Base-by-base conservation (phyloP, 2,329 filamentous ascomycete species). In the Diaporthe eres region DNA sequence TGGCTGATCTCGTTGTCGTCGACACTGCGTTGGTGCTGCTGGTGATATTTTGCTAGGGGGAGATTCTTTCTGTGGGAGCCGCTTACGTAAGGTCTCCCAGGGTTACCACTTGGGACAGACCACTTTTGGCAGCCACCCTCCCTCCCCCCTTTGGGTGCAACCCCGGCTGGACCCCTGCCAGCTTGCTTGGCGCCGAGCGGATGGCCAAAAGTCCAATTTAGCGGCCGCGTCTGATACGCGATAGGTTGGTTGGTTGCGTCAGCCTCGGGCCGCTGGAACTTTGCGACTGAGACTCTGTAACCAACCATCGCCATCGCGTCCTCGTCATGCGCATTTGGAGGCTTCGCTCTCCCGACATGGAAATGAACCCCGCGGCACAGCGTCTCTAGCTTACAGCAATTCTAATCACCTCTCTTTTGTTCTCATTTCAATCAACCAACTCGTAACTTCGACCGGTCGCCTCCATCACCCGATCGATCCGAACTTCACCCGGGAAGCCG, bases 11-110 rank as follows among this genome's bases (percentile, higher is more conserved):
- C 65, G 65, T 68, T 75, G 70, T 75, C 74, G 75, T 72, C 75
- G 60, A 63, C 55, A 37, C 39, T 58, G 61, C 28, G 49, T 70
- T 39, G 34, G 65, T 22, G 17, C 49, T 53, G 65, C 34, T 53
- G 65, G 65, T 58, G 68, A 65, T 73, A 74, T 73, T 77, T 77
- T 77, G 75, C 72, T 74, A 72, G 61, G 73, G 68, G 68, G 65
- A 63, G 60, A 77, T 61, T 53, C 57, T 65, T 77, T 77, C 75
- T 77, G 75, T 77, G 75, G 75, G 67, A 65, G 71, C 63, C 28
- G 75, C 68, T 77, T 77, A 77, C 70, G 25, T 75, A 77, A 75
- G 51, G 10, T 34, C 9, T 19, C 8, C 71, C 58, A 65, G 51
- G 58, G 58, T 61, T 60, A 34, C 1, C 3, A 10, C 0, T 0